Conservation (phyloP, 140 eudicot species). For the Oenanthe javanica region DNA sequence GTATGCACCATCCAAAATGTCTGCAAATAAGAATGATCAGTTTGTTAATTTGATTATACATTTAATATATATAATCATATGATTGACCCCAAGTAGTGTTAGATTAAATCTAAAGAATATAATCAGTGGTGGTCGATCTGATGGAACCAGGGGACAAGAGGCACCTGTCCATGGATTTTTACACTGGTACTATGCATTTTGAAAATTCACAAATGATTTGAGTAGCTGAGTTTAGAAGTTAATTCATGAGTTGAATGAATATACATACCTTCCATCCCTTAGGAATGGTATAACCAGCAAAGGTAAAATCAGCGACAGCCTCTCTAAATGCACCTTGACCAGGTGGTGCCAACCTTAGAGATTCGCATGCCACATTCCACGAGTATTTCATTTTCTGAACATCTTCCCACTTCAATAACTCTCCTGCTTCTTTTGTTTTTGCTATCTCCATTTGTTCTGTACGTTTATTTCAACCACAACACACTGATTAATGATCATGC, state of each 20-base stretch:
- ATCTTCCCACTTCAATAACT: constrained; percentile 9
- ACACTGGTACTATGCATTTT: background rate
- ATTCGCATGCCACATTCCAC: constrained; percentile 13
- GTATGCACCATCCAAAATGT: constrained; percentile 12
- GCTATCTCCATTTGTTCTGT: constrained; percentile 7
- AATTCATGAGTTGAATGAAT: background rate
- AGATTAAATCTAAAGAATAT: background rate
- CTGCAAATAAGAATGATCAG: background rate
- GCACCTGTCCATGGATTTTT: background rate
- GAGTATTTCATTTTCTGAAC: constrained; percentile 9
- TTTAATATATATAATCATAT: background rate
- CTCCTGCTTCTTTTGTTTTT: background rate
- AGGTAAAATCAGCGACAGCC: constrained; percentile 8
- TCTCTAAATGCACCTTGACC: constrained; percentile 13
- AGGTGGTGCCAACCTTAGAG: constrained; percentile 8
- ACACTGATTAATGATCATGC: background rate
- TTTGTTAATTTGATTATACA: background rate
- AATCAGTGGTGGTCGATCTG: background rate
- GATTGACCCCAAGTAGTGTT: background rate
- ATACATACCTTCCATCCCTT: constrained; percentile 8
- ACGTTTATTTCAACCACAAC: background rate
- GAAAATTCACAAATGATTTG: background rate
- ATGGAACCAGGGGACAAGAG: background rate
- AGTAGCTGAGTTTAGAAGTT: background rate
- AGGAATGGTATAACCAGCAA: constrained; percentile 9